phyloP scores from a whole-genome alignment of 2,329 filamentous ascomycete genomes.

The Purpureocillium lavendulum region DNA sequence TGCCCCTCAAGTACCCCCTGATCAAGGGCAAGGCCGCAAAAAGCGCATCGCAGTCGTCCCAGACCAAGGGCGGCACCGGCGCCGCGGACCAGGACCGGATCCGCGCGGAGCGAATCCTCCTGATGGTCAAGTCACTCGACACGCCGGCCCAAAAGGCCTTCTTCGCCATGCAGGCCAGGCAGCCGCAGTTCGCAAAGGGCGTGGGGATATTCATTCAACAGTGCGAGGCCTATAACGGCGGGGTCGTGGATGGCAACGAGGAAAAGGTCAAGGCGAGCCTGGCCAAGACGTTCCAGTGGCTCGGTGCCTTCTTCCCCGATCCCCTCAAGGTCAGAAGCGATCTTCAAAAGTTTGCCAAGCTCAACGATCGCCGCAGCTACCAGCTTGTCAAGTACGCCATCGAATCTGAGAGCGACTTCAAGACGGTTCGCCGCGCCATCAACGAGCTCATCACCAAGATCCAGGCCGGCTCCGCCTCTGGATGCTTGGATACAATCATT shows the following conservation, averaged over 20 bases:
- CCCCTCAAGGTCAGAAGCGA: constrained; percentile 62
- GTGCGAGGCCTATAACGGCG: constrained; percentile 88
- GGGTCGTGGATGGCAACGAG: constrained; percentile 66
- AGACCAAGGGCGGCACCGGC: constrained; percentile 27
- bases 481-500: constrained; percentile 68
- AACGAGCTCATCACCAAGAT: constrained; percentile 82
- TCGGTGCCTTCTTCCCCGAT: constrained; percentile 72
- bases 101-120: constrained; percentile 73
- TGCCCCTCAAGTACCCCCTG: constrained; percentile 83
- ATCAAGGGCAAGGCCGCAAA: constrained; percentile 53
- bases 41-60: constrained; percentile 46
- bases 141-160: constrained; percentile 75
- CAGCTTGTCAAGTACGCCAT: constrained; percentile 83
- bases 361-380: constrained; percentile 83
- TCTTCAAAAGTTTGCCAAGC: constrained; percentile 82
- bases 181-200: constrained; percentile 64
- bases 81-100: constrained; percentile 66
- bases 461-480: constrained; percentile 55
- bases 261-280: constrained; percentile 63
- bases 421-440: constrained; percentile 81
- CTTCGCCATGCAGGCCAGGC: constrained; percentile 74
- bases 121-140: constrained; percentile 73
- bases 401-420: constrained; percentile 80
- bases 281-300: constrained; percentile 61
- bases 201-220: constrained; percentile 68